These are phyloP conservation scores for Bondarzewia mesenterica DNA, from an alignment of 1,284 basidiomycete species.

Conservation along the genomic window DNA sequence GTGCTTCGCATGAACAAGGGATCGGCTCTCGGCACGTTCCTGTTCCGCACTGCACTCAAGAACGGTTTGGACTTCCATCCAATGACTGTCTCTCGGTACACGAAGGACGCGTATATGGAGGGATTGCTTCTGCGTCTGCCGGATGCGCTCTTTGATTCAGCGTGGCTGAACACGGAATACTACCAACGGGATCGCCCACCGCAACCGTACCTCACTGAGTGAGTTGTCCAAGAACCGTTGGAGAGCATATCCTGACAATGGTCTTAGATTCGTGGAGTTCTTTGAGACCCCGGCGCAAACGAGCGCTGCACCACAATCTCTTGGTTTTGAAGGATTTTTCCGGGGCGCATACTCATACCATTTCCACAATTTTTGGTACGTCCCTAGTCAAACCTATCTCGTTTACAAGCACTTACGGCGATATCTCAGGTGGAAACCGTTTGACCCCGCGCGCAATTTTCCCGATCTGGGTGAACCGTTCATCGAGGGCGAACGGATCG, in stretches of 20 bases:
- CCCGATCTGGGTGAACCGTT: slow-evolving; percentile 85
- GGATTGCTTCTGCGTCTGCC: slow-evolving; percentile 55
- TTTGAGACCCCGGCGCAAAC: slow-evolving; percentile 50
- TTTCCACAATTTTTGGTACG: slow-evolving; percentile 44
- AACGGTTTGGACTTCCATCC: slow-evolving; percentile 68
- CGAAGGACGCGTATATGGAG: slow-evolving; percentile 53
- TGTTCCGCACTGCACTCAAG: slow-evolving; percentile 59
- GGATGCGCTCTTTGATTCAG: slow-evolving; percentile 62
- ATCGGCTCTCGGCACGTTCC: slow-evolving; percentile 54
- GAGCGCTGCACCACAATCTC: slow-evolving; percentile 43
- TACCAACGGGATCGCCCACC: slow-evolving; percentile 60
- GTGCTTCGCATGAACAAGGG: slow-evolving; percentile 58
- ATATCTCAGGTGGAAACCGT: slow-evolving; percentile 79
- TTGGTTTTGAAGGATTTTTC: slow-evolving; percentile 65
- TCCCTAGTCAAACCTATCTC: slow-evolving; percentile 4
- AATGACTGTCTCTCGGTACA: slow-evolving; percentile 55
- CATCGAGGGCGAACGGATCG: slow-evolving; percentile 58
- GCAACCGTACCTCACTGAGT: slow-evolving; percentile 60
- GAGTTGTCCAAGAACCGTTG: slow-evolving; percentile 16
- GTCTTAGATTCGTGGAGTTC: slow-evolving; percentile 47
- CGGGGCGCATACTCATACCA: slow-evolving; percentile 66
- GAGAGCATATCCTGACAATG: slow-evolving; percentile 8
- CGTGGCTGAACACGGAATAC: slow-evolving; percentile 59
- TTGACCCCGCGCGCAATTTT: slow-evolving; percentile 83
- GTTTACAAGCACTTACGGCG: slow-evolving; percentile 1